phyloP scores from a whole-genome alignment of 2,329 filamentous ascomycete genomes.

The Thermomyces lanuginosus region DNA sequence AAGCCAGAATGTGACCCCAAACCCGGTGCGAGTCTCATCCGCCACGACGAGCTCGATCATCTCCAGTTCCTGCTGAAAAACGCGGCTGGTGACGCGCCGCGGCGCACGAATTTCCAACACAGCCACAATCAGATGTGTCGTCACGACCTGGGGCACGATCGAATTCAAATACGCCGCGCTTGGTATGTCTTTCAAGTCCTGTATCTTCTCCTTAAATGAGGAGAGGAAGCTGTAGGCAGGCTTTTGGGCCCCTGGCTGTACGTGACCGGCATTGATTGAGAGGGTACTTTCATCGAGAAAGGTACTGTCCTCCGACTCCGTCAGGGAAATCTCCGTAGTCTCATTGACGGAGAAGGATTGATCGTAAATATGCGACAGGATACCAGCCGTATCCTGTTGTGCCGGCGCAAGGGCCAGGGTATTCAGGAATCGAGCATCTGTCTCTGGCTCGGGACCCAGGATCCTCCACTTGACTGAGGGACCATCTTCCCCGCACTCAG shows the following conservation, averaged over 20 bases:
- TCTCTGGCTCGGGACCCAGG: constrained; percentile 7
- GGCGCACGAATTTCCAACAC: constrained; percentile 56
- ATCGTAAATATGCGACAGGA: constrained; percentile 53
- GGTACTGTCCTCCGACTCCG: constrained; percentile 10
- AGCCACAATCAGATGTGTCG: constrained; percentile 65
- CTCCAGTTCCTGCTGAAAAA: constrained; percentile 38
- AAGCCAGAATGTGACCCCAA: constrained; percentile 75
- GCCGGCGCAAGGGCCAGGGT: constrained; percentile 12
- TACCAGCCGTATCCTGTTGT: constrained; percentile 15
- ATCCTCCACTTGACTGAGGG: constrained; percentile 15
- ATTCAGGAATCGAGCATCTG: constrained; percentile 15
- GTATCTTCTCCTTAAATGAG: constrained; percentile 34
- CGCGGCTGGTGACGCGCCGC: constrained; percentile 48
- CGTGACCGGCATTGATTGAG: constrained; percentile 5
- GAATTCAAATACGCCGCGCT: constrained; percentile 46
- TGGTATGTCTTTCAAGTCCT: constrained; percentile 54
- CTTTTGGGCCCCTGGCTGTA: neutral
- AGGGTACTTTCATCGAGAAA: constrained; percentile 13
- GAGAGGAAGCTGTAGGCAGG: constrained; percentile 7
- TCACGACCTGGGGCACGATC: constrained; percentile 64
- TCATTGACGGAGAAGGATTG: constrained; percentile 60
- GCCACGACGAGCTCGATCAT: constrained; percentile 66
- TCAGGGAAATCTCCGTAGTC: constrained; percentile 26
- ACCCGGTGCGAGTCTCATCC: constrained; percentile 68
- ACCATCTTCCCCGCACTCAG: constrained; percentile 3